Evolutionary conservation across 768 basidiomycete genomes (phyloP).

Genomic region (Amanita subjunquillea): DNA sequence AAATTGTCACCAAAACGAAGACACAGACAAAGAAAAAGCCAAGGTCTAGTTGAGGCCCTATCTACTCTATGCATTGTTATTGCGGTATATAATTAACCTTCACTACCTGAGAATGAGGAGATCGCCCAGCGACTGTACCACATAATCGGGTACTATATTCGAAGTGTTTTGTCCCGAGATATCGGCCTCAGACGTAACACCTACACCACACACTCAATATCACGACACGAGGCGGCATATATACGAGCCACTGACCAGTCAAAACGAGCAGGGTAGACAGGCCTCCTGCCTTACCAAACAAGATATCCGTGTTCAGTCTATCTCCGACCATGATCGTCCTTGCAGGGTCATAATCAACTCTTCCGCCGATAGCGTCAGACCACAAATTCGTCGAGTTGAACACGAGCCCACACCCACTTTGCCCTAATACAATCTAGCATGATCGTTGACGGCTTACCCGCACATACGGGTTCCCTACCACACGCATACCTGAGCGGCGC

Average conservation of each 20-base stretch:
- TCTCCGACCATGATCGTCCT: slow-evolving; percentile 95
- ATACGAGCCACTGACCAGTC: slow-evolving; percentile 45
- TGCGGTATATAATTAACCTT: slow-evolving; percentile 2
- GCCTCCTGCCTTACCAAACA: slow-evolving; percentile 84
- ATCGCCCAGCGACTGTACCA: slow-evolving; percentile 77
- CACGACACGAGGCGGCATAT: not conserved
- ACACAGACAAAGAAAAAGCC: not conserved
- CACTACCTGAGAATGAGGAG: slow-evolving; percentile 32
- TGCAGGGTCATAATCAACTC: slow-evolving; percentile 78
- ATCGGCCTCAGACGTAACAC: slow-evolving; percentile 68
- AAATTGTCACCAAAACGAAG: not conserved
- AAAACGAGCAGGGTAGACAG: slow-evolving; percentile 84
- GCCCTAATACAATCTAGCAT: slow-evolving; percentile 91
- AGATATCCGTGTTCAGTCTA: slow-evolving; percentile 90
- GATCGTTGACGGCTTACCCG: slow-evolving; percentile 84
- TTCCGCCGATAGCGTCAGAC: slow-evolving; percentile 18
- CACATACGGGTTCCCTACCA: slow-evolving; percentile 59
- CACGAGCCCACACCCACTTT: slow-evolving; percentile 22
- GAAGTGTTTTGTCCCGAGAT: slow-evolving; percentile 65
- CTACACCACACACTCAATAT: slow-evolving; percentile 25
- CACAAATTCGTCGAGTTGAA: not conserved
- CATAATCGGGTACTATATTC: slow-evolving; percentile 68
- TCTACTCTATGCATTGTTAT: not conserved
- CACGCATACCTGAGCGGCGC: slow-evolving; percentile 72
- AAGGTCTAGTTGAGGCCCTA: not conserved